Evolutionary conservation across 1,284 basidiomycete genomes (phyloP), one percentile per base, ranked within the genome.

Genomic region (Ganoderma meredithae): DNA sequence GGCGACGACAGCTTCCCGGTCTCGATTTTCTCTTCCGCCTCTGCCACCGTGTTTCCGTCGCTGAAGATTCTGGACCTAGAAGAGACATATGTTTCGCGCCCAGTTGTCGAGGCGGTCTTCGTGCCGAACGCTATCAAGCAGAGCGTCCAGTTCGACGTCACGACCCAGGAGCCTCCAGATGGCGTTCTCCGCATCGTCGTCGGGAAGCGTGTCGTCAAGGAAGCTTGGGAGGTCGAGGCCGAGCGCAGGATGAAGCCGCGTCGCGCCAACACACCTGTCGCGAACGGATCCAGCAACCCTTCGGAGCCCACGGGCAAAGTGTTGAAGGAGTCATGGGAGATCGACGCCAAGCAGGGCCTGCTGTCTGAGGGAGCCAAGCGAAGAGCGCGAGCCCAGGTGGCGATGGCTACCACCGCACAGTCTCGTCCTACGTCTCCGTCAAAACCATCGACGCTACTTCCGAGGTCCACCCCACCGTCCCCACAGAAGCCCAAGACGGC

Each of bases 151-250:
- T 90, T 86, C 71, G 85, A 91, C 63, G 72, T 83, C 53, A 85
- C 86, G 0, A 80, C 79, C 19, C 86, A 87, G 44, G 85, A 88
- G 47, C 86, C 86, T 6, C 82, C 82, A 9, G 80, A 82, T 25
- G 88, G 88, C 19, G 80, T 83, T 0, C 75, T 88, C 13, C 84
- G 84, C 52, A 79, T 94, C 25, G 80, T 88, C n/a, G 82, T 92
- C 2, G 92, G 92, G 10, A 92, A 91, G 79, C 85, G 83, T 72
- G 80, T 92, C 25, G 74, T 91, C 63, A 88, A 87, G 73, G 92
- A 94, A 77, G 78, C 85, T 40, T 94, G 92, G 92, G 92, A 94
- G 77, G 74, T 94, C 22, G 91, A 92, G 75, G 81, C 88, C 12
- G 92, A 94, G 72, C 81, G 83, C 53, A 83, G 85, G 65, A 76